Percentiles rank a stretch among this genome's conserved stretches.
Evolutionary conservation across 495 filamentous ascomycete genomes (phyloP).

Genomic region (Aspergillus bridgeri): DNA sequence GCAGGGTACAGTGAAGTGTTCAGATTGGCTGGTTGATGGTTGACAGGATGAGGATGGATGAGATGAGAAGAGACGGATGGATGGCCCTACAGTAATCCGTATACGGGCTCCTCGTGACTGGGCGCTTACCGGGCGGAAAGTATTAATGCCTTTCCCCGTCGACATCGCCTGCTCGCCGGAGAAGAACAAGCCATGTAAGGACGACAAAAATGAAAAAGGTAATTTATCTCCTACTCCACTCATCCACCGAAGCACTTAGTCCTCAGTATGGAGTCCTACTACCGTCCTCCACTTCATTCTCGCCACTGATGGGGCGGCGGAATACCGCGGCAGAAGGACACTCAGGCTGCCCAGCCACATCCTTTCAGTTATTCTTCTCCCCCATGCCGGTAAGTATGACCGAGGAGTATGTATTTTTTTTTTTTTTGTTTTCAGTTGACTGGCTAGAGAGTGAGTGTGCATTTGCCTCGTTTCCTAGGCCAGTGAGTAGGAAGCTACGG

Average conservation of each 20-base stretch:
- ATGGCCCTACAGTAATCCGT: too few relatives aligned
- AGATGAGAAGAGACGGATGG: background rate
- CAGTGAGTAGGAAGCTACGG: too few relatives aligned
- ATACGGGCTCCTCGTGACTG: too few relatives aligned
- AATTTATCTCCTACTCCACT: background rate
- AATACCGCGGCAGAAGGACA: background rate
- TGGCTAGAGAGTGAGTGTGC: background rate
- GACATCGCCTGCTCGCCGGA: background rate
- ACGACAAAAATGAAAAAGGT: background rate
- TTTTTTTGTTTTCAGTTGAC: too few relatives aligned
- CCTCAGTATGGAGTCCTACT: too few relatives aligned
- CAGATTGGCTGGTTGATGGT: too few relatives aligned
- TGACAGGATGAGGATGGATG: background rate
- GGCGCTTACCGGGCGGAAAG: background rate
- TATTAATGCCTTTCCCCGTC: background rate
- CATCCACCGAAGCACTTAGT: too few relatives aligned
- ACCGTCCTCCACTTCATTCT: background rate
- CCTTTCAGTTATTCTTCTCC: too few relatives aligned
- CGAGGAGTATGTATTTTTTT: too few relatives aligned
- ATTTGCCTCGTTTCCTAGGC: background rate
- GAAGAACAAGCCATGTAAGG: too few relatives aligned
- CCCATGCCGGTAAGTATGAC: too few relatives aligned
- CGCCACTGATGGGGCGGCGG: background rate
- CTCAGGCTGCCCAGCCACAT: background rate
- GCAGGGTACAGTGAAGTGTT: background rate